Evolutionary conservation across 768 basidiomycete genomes (phyloP).

Genomic region (Paxillus ammoniavirescens): DNA sequence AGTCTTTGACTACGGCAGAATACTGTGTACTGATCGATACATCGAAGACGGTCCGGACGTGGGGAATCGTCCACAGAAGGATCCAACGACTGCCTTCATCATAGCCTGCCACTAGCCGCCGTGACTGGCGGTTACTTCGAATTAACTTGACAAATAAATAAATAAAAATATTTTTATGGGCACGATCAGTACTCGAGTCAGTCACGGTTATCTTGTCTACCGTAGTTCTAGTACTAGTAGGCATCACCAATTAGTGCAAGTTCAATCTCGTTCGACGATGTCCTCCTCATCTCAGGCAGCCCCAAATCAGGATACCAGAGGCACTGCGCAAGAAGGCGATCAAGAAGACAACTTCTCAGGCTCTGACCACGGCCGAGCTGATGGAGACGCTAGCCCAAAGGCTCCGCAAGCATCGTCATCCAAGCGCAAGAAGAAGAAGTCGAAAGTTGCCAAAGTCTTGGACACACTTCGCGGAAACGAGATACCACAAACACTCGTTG

Average conservation of each 20-base stretch:
- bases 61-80: too few relatives aligned
- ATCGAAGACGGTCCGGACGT: too few relatives aligned
- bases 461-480: conserved; percentile 49
- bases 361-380: conserved; percentile 25
- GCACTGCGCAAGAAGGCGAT: conserved; percentile 35
- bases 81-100: too few relatives aligned
- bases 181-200: too few relatives aligned
- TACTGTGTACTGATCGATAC: too few relatives aligned
- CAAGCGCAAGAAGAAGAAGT: conserved; percentile 84
- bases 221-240: too few relatives aligned
- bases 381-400: conserved; percentile 10
- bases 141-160: too few relatives aligned
- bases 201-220: too few relatives aligned
- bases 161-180: too few relatives aligned
- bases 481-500: conserved; percentile 60
- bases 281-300: conserved; percentile 38
- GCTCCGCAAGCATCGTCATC: conserved; percentile 37
- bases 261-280: conserved; percentile 3
- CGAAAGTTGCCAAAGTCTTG: conserved; percentile 57
- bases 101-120: too few relatives aligned
- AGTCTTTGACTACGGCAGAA: too few relatives aligned
- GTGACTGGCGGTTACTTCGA: too few relatives aligned
- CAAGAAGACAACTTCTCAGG: conserved; percentile 31
- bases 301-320: conserved; percentile 41
- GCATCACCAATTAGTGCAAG: not conserved